Conservation (phyloP, 2,329 filamentous ascomycete genomes). For the Epichloe elymi region DNA sequence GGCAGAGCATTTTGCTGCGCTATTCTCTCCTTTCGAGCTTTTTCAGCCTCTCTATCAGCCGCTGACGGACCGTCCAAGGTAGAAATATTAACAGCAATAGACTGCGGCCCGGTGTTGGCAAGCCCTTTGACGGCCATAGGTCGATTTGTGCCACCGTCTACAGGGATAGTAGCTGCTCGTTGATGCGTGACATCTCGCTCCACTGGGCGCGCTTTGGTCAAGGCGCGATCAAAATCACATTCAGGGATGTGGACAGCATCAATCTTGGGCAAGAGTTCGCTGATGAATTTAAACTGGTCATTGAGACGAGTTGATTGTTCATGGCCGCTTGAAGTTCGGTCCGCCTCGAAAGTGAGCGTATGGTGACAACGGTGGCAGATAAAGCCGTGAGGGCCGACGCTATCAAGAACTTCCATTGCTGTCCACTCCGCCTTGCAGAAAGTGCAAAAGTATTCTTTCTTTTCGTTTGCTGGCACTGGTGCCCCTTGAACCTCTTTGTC, state of each 20-base stretch:
- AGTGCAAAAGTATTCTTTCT: conserved; percentile 81
- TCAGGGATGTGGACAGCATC: conserved; percentile 63
- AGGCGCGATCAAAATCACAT: conserved; percentile 58
- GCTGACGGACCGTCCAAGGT: conserved; percentile 52
- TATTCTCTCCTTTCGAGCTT: conserved; percentile 50
- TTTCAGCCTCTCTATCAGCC: conserved; percentile 52
- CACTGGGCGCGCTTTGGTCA: conserved; percentile 49
- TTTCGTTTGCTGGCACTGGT: conserved; percentile 66
- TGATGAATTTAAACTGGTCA: conserved; percentile 66
- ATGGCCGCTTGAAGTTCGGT: conserved; percentile 55
- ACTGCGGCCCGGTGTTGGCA: conserved; percentile 51
- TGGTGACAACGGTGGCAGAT: conserved; percentile 67
- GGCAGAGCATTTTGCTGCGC: conserved; percentile 58
- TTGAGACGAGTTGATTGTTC: conserved; percentile 65
- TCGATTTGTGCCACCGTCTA: conserved; percentile 38
- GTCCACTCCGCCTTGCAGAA: conserved; percentile 80
- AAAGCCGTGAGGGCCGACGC: conserved; percentile 57
- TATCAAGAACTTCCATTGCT: conserved; percentile 76
- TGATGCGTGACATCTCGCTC: conserved; percentile 55
- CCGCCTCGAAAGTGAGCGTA: conserved; percentile 50
- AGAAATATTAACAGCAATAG: conserved; percentile 57
- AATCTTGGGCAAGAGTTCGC: conserved; percentile 62
- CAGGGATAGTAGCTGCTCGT: conserved; percentile 43
- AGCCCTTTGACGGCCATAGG: conserved; percentile 60
- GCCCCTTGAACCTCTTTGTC: conserved; percentile 80